Evolutionary conservation across 208 protist genomes (phyloP), one percentile per base, ranked within the genome.

Genomic region (Willaertia magna): DNA sequence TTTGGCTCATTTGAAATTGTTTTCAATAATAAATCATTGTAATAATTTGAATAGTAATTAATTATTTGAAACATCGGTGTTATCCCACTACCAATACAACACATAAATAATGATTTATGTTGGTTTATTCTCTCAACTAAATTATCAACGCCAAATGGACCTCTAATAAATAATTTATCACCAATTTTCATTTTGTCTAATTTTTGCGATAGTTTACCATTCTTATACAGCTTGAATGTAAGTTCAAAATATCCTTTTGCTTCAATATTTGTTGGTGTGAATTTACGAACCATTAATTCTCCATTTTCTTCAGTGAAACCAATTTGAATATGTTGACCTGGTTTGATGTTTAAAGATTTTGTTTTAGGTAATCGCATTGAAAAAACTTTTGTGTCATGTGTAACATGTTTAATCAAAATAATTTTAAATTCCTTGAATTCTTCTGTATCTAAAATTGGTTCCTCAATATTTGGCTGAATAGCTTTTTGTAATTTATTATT

Each of bases 1-100:
- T n/a, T n/a, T n/a, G n/a, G n/a, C n/a, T n/a, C n/a, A n/a, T n/a
- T n/a, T n/a, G n/a, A n/a, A n/a, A n/a, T n/a, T n/a, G n/a, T n/a
- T n/a, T n/a, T n/a, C n/a, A n/a, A n/a, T n/a, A n/a, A n/a, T n/a
- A n/a, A n/a, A n/a, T n/a, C n/a, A n/a, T n/a, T n/a, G n/a, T n/a
- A n/a, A n/a, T n/a, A n/a, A n/a, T n/a, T n/a, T n/a, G 89, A 46
- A 93, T 92, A 86, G 91, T 93, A 78, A n/a, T 93, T 91, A 81
- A 95, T 90, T 87, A 97, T 94, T 90, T 97, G 95, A 81, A 95
- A 90, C 86, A 96, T 93, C 1, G 95, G 94, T 86, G 94, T 96
- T 44, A 97, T 90, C 49, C 95, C 95, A 7, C 94, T 96, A 12
- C 76, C 76, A n/a, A 51, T 51, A 12, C n/a, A 26, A 30, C 48